A percentile compares a stretch with the other conserved stretches of the same genome.
Evolutionary conservation across 306 rosid species (phyloP).

Genomic region (Cucumis cinereus): DNA sequence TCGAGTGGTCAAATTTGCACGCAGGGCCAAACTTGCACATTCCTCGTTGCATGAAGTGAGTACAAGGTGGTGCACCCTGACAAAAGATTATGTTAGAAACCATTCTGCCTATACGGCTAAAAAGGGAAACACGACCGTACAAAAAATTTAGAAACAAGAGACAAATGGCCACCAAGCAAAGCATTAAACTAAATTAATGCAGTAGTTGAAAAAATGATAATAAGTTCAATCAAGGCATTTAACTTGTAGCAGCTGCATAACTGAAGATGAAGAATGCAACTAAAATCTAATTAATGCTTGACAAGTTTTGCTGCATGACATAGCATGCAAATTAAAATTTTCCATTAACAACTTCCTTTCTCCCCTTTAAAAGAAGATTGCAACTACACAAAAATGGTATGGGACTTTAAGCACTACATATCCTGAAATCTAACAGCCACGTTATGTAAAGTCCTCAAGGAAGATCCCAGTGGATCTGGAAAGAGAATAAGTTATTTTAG

Average conservation of each 20-base stretch:
- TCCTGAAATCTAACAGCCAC: not conserved
- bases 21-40: slow-evolving; percentile 78
- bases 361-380: not conserved
- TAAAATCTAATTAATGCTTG: not conserved
- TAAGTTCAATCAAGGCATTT: not conserved
- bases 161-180: slow-evolving; percentile 1
- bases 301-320: not conserved
- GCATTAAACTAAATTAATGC: not conserved
- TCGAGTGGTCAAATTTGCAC: slow-evolving; percentile 89
- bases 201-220: not conserved
- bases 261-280: not conserved
- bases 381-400: not conserved
- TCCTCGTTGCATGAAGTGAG: slow-evolving; percentile 86
- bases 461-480: not conserved
- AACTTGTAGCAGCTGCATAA: not conserved
- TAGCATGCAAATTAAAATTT: not conserved
- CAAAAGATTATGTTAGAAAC: slow-evolving; percentile 11
- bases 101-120: not conserved
- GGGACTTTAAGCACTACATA: not conserved
- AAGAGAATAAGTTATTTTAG: not conserved
- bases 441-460: not conserved
- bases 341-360: not conserved
- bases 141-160: not conserved
- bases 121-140: not conserved
- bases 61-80: slow-evolving; percentile 86